Evolutionary conservation across 768 basidiomycete species (phyloP), one percentile per base, ranked within the genome.

Genomic region (Tricholoma saponaceum): DNA sequence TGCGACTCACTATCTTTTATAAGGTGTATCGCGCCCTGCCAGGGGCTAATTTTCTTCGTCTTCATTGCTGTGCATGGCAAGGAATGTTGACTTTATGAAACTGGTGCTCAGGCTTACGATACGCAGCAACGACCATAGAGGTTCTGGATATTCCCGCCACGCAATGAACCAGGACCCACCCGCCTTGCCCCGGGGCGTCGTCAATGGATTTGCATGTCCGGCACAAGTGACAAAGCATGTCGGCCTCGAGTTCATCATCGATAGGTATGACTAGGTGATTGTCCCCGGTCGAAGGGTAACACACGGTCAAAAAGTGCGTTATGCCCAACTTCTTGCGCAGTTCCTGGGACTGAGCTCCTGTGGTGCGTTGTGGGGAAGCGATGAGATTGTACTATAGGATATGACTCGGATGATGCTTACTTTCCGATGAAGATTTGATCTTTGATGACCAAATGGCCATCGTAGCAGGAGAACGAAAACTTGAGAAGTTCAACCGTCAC

Each of bases 71-170:
- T 9, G 46, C 32, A 26, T 26, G 51, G 25, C 8, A 1, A 20
- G 54, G 18, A 47, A 18, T 30, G 2, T 23, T 10, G 12, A 26
- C 52, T 20, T 32, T 10, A 20, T 14, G 25, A 54, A 41, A 55
- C 35, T n/a, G 58, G 35, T 51, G n/a, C n/a, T n/a, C n/a, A n/a
- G n/a, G 75, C 81, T 70, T 66, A 83, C 80, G 66, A 66, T 79
- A 85, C 14, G 82, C 83, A 52, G 78, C 79, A 25, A 84, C 73
- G 23, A 82, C 79, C 8, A 87, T 83, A 37, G 83, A 74, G 60
- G 86, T 89, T 59, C 89, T 76, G 0, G 86, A 90, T 7, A 90
- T 71, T 5, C 89, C 89, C 81, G 87, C 85, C 10, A 83, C 74
- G 65, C 89, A 90, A 60, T 91, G 89, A 14, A 90, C 83, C 9